Evolutionary conservation across 1,139 yeast species (phyloP), one percentile per base, ranked within the genome.

Genomic region (Pneumocystis wakefieldiae): DNA sequence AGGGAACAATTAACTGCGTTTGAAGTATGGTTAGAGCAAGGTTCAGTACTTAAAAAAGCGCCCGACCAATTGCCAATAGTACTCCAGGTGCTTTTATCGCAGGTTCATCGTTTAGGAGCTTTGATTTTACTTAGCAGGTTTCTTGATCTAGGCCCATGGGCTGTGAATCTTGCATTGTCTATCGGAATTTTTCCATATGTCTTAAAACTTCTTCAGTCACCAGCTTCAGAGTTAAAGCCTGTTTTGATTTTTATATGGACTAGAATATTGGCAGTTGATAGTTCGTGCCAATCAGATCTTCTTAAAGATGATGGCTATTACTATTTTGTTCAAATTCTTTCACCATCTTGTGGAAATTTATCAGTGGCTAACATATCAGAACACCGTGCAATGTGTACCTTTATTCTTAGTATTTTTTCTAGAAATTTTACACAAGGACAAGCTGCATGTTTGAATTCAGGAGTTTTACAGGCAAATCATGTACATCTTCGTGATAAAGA

Each of bases 101-200:
- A 94, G 72, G 95, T 90, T 0, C 98, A 92, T 74, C 81, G 98
- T 66, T 80, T 92, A 15, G 76, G 97, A 39, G 98, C 99, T 0
- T 77, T 92, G 62, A 87, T 89, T 48, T 74, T 94, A 64, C 77
- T 94, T 12, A 86, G 96, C 2, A 83, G 88, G 68, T 92, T 91
- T 72, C 78, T 92, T 58, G 98, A 92, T 73, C 76, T 92, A 59
- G 99, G 99, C 0, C 97, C 98, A 0, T 89, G 96, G 94, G 97
- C 98, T 0, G 98, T 92, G 0, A 89, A 90, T 69, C 77, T 91
- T 58, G 95, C 97, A 0, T 77, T 92, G 53, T 87, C 96, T 3
- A 91, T 92, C 69, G 97, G 98, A 36, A 92, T 92, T 48, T 92
- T 92, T 74, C 97, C 98, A 0, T 94, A 94, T 72, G 96, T 94